phyloP scores from a whole-genome alignment of 176 grass and related monocot genomes.

The Lolium rigidum region DNA sequence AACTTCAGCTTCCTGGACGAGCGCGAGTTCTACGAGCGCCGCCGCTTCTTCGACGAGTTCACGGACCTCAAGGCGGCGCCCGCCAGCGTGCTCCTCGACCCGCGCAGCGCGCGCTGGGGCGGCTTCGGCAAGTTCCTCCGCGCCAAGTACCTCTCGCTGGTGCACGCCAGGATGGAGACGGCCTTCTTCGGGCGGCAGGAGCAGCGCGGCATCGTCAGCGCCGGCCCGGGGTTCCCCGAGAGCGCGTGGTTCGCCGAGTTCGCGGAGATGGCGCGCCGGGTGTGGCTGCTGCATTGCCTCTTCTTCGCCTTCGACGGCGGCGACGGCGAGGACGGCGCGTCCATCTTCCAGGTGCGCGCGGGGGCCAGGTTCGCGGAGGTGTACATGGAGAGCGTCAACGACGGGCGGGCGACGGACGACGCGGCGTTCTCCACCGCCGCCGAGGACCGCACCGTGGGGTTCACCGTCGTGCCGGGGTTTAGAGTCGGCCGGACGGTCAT shows the following conservation, averaged over 20 bases:
- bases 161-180: conserved; percentile 92
- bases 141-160: conserved; percentile 84
- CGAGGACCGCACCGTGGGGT: conserved; percentile 57
- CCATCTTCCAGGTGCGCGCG: conserved; percentile 73
- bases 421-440: neutral
- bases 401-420: conserved; percentile 47
- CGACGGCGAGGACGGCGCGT: conserved; percentile 50
- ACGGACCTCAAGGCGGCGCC: conserved; percentile 64
- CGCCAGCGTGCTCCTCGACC: conserved; percentile 57
- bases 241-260: conserved; percentile 81
- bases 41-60: conserved; percentile 93
- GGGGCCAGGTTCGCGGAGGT: conserved; percentile 78
- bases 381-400: conserved; percentile 88
- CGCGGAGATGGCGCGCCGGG: conserved; percentile 81
- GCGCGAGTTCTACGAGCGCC: conserved; percentile 61
- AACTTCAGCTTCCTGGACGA: conserved; percentile 78
- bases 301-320: conserved; percentile 84
- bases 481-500: conserved; percentile 77
- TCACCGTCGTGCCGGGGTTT: conserved; percentile 91
- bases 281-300: conserved; percentile 92
- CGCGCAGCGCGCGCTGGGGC: conserved; percentile 50
- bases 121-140: conserved; percentile 75
- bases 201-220: conserved; percentile 87
- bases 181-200: conserved; percentile 88
- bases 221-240: conserved; percentile 70